Evolutionary conservation across 1,284 basidiomycete genomes (phyloP).

Genomic region (Leccinum subrobustum): DNA sequence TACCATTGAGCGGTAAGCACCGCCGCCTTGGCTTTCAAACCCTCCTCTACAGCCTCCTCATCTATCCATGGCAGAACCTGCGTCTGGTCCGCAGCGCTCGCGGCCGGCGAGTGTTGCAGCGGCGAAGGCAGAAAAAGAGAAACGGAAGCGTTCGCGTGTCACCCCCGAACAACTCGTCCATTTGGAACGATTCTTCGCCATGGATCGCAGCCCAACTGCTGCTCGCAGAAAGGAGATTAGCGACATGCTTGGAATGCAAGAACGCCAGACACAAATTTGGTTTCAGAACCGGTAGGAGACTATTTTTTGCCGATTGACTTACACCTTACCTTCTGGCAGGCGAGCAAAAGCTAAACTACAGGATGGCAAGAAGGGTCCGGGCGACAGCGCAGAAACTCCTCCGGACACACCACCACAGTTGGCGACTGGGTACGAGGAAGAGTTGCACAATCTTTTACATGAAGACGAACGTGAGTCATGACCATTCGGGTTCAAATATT

Average conservation of each 20-base stretch:
- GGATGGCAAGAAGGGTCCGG: constrained; percentile 51
- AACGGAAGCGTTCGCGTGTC: constrained; percentile 74
- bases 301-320: background rate
- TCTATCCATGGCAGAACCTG: constrained; percentile 23
- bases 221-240: constrained; percentile 70
- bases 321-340: constrained; percentile 36
- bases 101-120: constrained; percentile 13
- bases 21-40: constrained; percentile 2
- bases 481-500: background rate
- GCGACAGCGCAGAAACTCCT: constrained; percentile 40
- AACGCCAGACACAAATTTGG: constrained; percentile 85
- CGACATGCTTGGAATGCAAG: constrained; percentile 74
- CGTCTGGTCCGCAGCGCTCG: constrained; percentile 30
- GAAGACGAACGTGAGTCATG: constrained; percentile 63
- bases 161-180: constrained; percentile 73
- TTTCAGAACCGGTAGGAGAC: constrained; percentile 74
- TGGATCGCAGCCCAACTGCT: constrained; percentile 70
- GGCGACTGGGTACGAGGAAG: constrained; percentile 51
- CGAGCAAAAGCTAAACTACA: constrained; percentile 78
- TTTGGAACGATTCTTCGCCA: constrained; percentile 66
- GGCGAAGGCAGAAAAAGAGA: constrained; percentile 46
- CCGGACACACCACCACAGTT: constrained; percentile 54
- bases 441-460: constrained; percentile 63
- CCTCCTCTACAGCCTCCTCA: constrained; percentile 6
- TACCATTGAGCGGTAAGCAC: constrained; percentile 22